Evolutionary conservation across 805 yeast species (phyloP).

Genomic region (Metschnikowia arizonensis): DNA sequence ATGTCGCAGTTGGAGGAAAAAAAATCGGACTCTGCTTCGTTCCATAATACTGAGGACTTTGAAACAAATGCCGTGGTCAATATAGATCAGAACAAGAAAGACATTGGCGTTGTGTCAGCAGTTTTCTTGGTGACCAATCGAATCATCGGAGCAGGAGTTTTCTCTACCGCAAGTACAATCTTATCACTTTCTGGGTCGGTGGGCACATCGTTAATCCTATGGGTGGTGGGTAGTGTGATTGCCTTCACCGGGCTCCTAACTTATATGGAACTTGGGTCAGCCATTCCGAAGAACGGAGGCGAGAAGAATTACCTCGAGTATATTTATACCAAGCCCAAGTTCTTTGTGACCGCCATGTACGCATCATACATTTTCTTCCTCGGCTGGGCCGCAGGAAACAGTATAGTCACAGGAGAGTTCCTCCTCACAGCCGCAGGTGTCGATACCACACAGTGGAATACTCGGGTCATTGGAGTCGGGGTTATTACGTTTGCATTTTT

Average conservation of each 20-base stretch:
- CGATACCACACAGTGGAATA: conserved; percentile 69
- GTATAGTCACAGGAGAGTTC: conserved; percentile 76
- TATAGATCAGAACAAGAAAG: conserved; percentile 42
- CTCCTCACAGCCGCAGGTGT: conserved; percentile 68
- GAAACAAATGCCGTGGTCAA: conserved; percentile 26
- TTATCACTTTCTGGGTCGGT: conserved; percentile 54
- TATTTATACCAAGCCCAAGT: conserved; percentile 63
- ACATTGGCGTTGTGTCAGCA: conserved; percentile 44
- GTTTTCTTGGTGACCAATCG: conserved; percentile 18
- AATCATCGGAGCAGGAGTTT: conserved; percentile 22
- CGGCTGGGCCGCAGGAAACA: conserved; percentile 86
- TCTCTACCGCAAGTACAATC: conserved; percentile 20
- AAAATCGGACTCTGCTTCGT: conserved; percentile 11
- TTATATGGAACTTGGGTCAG: conserved; percentile 76
- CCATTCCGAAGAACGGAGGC: conserved; percentile 79
- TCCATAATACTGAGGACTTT: conserved; percentile 12
- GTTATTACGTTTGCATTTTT: conserved; percentile 68
- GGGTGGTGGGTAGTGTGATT: conserved; percentile 72
- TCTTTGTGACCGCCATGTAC: conserved; percentile 53
- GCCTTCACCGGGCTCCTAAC: conserved; percentile 50
- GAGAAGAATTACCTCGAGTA: conserved; percentile 79
- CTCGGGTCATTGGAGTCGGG: conserved; percentile 72
- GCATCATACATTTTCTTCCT: conserved; percentile 70
- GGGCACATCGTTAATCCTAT: conserved; percentile 65
- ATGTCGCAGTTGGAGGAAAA: conserved; percentile 15